A percentile compares a stretch with the other conserved stretches of the same genome.
phyloP scores from a whole-genome alignment of 768 basidiomycete genomes.

The Amanita muscaria region DNA sequence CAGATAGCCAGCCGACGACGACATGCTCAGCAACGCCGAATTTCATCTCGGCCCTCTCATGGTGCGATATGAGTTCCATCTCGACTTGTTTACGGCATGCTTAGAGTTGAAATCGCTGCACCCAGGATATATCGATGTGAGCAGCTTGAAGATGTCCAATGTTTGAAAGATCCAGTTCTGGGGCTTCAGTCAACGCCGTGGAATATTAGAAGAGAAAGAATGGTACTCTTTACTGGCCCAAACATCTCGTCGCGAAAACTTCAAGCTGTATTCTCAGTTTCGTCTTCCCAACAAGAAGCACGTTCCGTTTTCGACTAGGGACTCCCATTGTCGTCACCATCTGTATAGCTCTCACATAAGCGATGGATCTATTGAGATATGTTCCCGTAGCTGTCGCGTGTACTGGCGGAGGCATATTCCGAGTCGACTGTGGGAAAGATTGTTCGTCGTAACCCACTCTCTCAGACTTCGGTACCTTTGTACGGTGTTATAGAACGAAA shows the following conservation, averaged over 20 bases:
- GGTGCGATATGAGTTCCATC: constrained; percentile 53
- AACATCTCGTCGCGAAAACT: constrained; percentile 42
- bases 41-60: constrained; percentile 43
- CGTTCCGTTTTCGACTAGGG: constrained; percentile 10
- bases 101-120: constrained; percentile 68
- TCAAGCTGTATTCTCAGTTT: too few species aligned
- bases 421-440: too few species aligned
- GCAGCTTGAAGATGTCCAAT: constrained; percentile 61
- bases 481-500: too few species aligned
- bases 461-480: too few species aligned
- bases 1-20: constrained; percentile 66
- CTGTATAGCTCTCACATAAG: too few species aligned
- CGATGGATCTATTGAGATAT: too few species aligned
- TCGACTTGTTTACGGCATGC: constrained; percentile 60
- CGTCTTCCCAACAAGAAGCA: constrained; percentile 15
- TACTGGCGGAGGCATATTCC: too few species aligned
- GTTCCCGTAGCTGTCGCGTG: too few species aligned
- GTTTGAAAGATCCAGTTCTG: constrained; percentile 50
- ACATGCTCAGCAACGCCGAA: constrained; percentile 63
- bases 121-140: constrained; percentile 70
- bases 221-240: constrained; percentile 13
- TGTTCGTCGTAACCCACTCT: too few species aligned
- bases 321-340: too few species aligned
- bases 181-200: not conserved
- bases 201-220: not conserved